Conservation (phyloP, 2,329 filamentous ascomycete genomes). For the Epichloe aotearoae region DNA sequence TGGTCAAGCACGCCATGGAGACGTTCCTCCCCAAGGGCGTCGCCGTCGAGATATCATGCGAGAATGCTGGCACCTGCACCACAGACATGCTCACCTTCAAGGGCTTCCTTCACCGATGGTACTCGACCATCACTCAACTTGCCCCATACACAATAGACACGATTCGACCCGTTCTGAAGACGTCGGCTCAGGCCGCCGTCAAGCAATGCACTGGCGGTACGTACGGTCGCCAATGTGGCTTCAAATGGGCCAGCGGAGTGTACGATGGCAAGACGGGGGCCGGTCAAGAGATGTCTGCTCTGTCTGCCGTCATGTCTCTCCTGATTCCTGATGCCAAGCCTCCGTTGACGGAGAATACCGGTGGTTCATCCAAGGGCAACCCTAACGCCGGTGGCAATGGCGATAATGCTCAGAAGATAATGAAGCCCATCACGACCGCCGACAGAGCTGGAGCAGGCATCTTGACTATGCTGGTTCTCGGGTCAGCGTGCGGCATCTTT, state of each 20-base stretch:
- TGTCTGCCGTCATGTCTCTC: slow-evolving; percentile 41
- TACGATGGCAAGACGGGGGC: slow-evolving; percentile 44
- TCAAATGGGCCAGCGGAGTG: slow-evolving; percentile 36
- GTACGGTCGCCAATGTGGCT: slow-evolving; percentile 36
- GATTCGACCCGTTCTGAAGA: slow-evolving; percentile 38
- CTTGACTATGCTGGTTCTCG: slow-evolving; percentile 31
- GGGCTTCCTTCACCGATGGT: slow-evolving; percentile 44
- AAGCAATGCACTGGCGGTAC: slow-evolving; percentile 40
- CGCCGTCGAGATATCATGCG: slow-evolving; percentile 49
- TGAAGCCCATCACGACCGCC: slow-evolving; percentile 25
- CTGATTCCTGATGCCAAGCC: slow-evolving; percentile 28
- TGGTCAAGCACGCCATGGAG: slow-evolving; percentile 23
- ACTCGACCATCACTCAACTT: slow-evolving; percentile 38
- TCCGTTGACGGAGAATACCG: slow-evolving; percentile 32
- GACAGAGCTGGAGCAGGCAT: slow-evolving; percentile 36
- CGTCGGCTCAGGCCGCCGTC: slow-evolving; percentile 40
- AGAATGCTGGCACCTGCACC: slow-evolving; percentile 40
- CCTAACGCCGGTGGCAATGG: slow-evolving; percentile 27
- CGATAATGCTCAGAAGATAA: slow-evolving; percentile 19
- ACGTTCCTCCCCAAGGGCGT: slow-evolving; percentile 42
- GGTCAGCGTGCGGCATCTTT: slow-evolving; percentile 26
- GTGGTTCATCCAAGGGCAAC: slow-evolving; percentile 37
- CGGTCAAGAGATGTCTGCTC: slow-evolving; percentile 46
- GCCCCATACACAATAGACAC: slow-evolving; percentile 37
- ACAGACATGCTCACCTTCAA: slow-evolving; percentile 53